A percentile compares a stretch with the other conserved stretches of the same genome.
Evolutionary conservation across 2,329 filamentous ascomycete genomes (phyloP).

Genomic region (Purpureocillium lavendulum): DNA sequence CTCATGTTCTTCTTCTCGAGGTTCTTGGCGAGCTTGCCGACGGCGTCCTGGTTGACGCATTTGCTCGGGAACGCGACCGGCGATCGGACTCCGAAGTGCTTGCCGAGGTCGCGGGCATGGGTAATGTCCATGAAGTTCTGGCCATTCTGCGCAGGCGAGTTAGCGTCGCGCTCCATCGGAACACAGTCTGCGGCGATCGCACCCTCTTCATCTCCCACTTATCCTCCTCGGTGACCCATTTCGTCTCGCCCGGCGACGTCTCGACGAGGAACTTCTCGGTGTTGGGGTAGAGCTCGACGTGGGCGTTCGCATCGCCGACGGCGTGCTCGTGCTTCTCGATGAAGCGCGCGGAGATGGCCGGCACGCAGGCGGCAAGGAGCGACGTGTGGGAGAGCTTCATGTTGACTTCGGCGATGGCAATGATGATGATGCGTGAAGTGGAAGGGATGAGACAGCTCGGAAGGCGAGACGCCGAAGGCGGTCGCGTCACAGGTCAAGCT

Average conservation of each 20-base stretch:
- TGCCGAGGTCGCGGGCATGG: constrained; percentile 53
- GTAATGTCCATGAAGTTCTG: constrained; percentile 94
- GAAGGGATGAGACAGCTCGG: too few species aligned
- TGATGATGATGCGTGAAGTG: neutral
- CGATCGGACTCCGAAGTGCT: constrained; percentile 20
- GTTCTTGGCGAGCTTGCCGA: constrained; percentile 57
- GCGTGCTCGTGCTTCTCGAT: constrained; percentile 38
- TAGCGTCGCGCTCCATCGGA: neutral
- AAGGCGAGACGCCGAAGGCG: too few species aligned
- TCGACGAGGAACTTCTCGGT: constrained; percentile 61
- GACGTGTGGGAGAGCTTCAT: constrained; percentile 49
- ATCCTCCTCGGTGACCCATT: constrained; percentile 87
- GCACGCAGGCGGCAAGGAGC: constrained; percentile 45
- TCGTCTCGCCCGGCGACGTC: constrained; percentile 70
- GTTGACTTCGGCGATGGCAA: neutral
- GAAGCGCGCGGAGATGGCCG: constrained; percentile 47
- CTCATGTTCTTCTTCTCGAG: constrained; percentile 72
- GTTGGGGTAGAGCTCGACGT: constrained; percentile 37
- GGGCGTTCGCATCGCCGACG: constrained; percentile 20
- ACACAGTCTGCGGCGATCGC: neutral
- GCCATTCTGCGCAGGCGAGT: constrained; percentile 52
- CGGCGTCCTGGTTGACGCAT: constrained; percentile 53
- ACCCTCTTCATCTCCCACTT: constrained; percentile 88
- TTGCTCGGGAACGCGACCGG: constrained; percentile 57
- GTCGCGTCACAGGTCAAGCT: neutral